These are phyloP conservation scores for Parmelia sp. DNA, from an alignment of 495 filamentous ascomycete species.

Conservation along the genomic window DNA sequence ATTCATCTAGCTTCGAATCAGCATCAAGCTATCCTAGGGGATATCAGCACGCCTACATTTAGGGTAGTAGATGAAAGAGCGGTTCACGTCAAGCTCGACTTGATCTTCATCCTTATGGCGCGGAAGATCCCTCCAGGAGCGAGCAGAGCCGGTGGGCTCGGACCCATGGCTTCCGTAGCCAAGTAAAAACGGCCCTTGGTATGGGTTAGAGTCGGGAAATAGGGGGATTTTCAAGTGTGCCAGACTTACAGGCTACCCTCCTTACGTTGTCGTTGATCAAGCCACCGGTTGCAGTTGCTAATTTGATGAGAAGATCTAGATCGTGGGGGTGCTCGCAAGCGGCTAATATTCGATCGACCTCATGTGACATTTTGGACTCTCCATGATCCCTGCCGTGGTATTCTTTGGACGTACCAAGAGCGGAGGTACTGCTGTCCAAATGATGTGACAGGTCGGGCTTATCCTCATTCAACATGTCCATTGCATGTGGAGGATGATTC, in stretches of 20 bases:
- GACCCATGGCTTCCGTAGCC: slow-evolving; percentile 40
- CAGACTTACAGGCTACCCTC: slow-evolving; percentile 71
- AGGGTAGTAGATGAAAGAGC: slow-evolving; percentile 97
- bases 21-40: slow-evolving; percentile 24
- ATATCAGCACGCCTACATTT: slow-evolving; percentile 45
- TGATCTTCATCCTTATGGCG: slow-evolving; percentile 80
- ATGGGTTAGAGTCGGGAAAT: background rate
- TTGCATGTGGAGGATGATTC: background rate
- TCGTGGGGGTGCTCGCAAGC: slow-evolving; percentile 60
- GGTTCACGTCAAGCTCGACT: slow-evolving; percentile 82
- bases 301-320: slow-evolving; percentile 51
- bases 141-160: slow-evolving; percentile 23
- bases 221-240: slow-evolving; percentile 9
- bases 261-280: slow-evolving; percentile 76
- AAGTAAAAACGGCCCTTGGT: slow-evolving; percentile 73
- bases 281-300: slow-evolving; percentile 69
- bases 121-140: slow-evolving; percentile 51
- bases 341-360: slow-evolving; percentile 25
- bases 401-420: background rate
- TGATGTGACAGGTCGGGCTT: background rate
- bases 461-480: background rate
- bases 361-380: slow-evolving; percentile 4
- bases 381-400: slow-evolving; percentile 5
- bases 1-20: slow-evolving; percentile 25
- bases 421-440: background rate